Evolutionary conservation across 805 yeast species (phyloP), one percentile per base, ranked within the genome.

Genomic region (Yamadazyma sp.): DNA sequence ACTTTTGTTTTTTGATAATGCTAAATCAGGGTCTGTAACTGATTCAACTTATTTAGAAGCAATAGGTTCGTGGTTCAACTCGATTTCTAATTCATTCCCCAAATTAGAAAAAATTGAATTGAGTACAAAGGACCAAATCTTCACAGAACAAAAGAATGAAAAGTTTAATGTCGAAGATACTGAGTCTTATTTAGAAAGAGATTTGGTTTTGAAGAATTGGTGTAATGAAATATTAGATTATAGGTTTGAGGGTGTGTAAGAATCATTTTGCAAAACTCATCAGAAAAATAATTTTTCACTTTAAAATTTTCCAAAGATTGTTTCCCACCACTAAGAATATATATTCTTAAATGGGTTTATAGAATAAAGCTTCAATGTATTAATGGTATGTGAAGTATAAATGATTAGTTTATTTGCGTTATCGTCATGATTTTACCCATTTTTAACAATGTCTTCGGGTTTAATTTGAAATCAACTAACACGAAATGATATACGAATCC

Each of bases 391-490:
- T 28, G 10, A 19, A 38, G 47, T 43, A 40, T 40, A 39, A 10
- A 55, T 54, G 60, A 54, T 54, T 55, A 55, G 45, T 46, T 26
- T 44, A 50, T 47, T 58, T 66, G 73, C 73, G 73, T 66, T 66
- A 66, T 66, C 70, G 71, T 66, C 73, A 65, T 66, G 73, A 66
- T 56, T 49, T 45, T 36, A 47, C 44, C 55, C 60, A 48, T 54
- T 47, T 36, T 39, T 35, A 22, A 53, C 59, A 58, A 54, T 56
- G 65, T 56, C 62, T 55, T 50, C 32, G 62, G 65, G 53, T 47
- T 40, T 37, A 52, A 52, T 39, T 32, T 62, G 73, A 66, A 66
- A 66, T 66, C 65, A 66, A 47, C 70, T 49, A 66, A 66, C 73
- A 66, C 70, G 59, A 53, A 47, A 65, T 65, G 72, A 65, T 50